phyloP scores from a whole-genome alignment of 2,329 filamentous ascomycete genomes.

The Aspergillus ibericus region DNA sequence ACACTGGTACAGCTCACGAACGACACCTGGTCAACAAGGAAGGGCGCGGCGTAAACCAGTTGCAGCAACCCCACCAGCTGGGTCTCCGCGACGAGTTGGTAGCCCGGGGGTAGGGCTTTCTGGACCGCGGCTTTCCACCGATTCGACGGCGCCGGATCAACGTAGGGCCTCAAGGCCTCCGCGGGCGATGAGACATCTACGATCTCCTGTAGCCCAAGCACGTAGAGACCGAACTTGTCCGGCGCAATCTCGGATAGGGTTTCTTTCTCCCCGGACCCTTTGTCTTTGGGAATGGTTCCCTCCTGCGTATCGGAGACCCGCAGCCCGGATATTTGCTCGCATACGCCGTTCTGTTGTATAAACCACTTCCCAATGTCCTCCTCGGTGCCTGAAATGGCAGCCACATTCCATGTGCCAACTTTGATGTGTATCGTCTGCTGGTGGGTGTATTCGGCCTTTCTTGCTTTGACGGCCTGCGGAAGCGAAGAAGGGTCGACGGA shows the following conservation, averaged over 20 bases:
- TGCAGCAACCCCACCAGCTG: slow-evolving; percentile 85
- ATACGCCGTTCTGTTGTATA: slow-evolving; percentile 70
- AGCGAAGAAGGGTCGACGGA: slow-evolving; percentile 45
- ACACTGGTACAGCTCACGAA: slow-evolving; percentile 80
- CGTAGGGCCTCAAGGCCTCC: slow-evolving; percentile 75
- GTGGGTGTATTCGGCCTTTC: slow-evolving; percentile 76
- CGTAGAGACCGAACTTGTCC: slow-evolving; percentile 81
- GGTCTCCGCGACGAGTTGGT: slow-evolving; percentile 73
- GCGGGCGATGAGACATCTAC: slow-evolving; percentile 79
- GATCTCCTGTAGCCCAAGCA: slow-evolving; percentile 87
- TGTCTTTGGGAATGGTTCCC: slow-evolving; percentile 20
- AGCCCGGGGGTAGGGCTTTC: slow-evolving; percentile 72
- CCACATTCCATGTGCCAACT: slow-evolving; percentile 94
- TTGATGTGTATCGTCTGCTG: slow-evolving; percentile 77
- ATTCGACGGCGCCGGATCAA: slow-evolving; percentile 67
- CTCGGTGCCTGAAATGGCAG: slow-evolving; percentile 77
- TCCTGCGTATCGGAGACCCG: slow-evolving; percentile 28
- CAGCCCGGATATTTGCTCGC: slow-evolving; percentile 61
- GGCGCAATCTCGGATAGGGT: slow-evolving; percentile 32
- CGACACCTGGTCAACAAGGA: slow-evolving; percentile 70
- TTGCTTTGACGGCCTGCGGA: slow-evolving; percentile 64
- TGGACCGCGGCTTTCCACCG: slow-evolving; percentile 80
- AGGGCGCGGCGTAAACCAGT: slow-evolving; percentile 80
- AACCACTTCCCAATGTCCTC: slow-evolving; percentile 91
- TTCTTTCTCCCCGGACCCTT: slow-evolving; percentile 9